Base-by-base conservation (phyloP, 805 yeast species). In the Cyberlindnera bimundalis region DNA sequence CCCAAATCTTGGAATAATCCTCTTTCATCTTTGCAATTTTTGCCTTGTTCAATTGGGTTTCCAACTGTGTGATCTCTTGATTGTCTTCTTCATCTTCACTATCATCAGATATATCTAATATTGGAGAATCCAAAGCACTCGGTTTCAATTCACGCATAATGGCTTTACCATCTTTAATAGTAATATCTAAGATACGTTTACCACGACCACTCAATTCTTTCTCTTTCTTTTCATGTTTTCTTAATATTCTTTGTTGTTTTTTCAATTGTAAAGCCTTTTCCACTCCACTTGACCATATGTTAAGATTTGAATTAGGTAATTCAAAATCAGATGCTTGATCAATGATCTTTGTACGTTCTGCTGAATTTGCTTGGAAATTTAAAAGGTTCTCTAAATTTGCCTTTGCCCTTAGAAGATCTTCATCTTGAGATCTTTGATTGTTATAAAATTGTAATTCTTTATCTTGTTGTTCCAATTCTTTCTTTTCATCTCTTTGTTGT, bases 311-410 rank as follows among this genome's bases (percentile, higher is more conserved):
- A 3, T 67, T 77, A 26, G 71, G 64, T 40, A 81, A 62, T 36
- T 86, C 95, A 58, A 76, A 87, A 59, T 93, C 99, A 5, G 95
- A 78, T 0, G 95, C 96, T 57, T 87, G 82, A 59, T 93, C 99
- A 29, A 95, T 90, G 47, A 93, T 88, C 51, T 78, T 79, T 0
- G 99, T 93, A 59, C 99, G 72, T 59, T 88, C 95, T 1, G 90
- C 86, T 6, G 95, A 85, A 14, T 90, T 79, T 2, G 77, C 86
- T 60, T 93, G 99, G 60, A 81, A 93, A 46, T 79, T 74, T 32
- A 93, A 66, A 35, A 93, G 65, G 24, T 78, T 82, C 24, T 86
- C 85, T 35, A 93, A 65, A 37, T 90, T 68, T 33, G 76, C 77
- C 51, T 85, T 83, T 0, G 99, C 99, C 41, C 70, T 70, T 4